Evolutionary conservation across 2,329 filamentous ascomycete genomes (phyloP).

Genomic region (Sporothrix schenckii): DNA sequence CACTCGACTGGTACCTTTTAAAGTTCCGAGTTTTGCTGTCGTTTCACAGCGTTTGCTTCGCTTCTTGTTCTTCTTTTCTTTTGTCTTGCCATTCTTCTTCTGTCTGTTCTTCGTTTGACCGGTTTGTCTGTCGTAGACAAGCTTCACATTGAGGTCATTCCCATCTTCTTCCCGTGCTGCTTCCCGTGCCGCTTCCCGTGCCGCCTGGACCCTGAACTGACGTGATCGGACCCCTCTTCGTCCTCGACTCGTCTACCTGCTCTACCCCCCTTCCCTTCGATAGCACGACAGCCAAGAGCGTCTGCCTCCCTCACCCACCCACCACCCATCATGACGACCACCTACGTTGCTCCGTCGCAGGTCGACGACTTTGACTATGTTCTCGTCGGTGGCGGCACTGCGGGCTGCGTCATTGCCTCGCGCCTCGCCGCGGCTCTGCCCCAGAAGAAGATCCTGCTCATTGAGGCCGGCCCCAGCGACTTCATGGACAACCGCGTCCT

Average conservation of each 20-base stretch:
- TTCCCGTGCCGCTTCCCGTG: constrained; percentile 19
- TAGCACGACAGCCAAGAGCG: not conserved
- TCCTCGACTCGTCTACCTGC: not conserved
- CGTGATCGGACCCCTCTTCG: constrained; percentile 9
- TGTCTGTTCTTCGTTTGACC: not conserved
- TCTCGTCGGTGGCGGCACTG: constrained; percentile 82
- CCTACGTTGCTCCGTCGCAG: constrained; percentile 64
- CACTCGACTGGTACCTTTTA: not conserved
- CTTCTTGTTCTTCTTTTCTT: not conserved
- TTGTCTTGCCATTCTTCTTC: not conserved
- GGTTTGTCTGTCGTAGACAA: not conserved
- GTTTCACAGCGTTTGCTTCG: not conserved
- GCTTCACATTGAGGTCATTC: not conserved
- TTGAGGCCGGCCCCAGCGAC: constrained; percentile 88
- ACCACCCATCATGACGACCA: constrained; percentile 64
- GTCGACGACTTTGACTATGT: constrained; percentile 78
- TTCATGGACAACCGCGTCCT: constrained; percentile 86
- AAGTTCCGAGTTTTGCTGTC: not conserved
- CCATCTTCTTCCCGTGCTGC: not conserved
- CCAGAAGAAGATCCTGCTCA: constrained; percentile 76
- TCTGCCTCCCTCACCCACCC: not conserved
- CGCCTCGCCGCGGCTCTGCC: constrained; percentile 77
- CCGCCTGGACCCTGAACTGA: constrained; percentile 18
- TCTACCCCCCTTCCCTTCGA: not conserved
- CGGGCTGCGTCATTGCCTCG: constrained; percentile 81